A percentile compares a stretch with the other conserved stretches of the same genome.
These are phyloP conservation scores for Capsicum rhomboideum DNA, from an alignment of 257 asterid genomes.

Conservation along the genomic window DNA sequence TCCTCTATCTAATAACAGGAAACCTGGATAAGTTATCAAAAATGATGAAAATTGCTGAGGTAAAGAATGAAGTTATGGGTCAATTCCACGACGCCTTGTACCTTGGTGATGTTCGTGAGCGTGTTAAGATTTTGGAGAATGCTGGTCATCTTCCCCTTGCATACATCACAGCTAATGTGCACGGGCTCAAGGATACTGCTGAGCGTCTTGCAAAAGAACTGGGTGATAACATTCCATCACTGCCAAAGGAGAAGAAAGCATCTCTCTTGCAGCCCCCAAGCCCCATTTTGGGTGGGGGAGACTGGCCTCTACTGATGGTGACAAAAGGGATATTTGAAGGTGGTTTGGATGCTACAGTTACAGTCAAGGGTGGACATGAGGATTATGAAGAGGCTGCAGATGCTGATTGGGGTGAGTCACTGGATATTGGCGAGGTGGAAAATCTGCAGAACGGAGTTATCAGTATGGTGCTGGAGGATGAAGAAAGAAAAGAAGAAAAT, in stretches of 20 bases:
- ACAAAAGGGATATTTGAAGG: constrained; percentile 69
- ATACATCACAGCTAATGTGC: constrained; percentile 53
- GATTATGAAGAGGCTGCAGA: constrained; percentile 56
- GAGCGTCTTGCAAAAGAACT: constrained; percentile 58
- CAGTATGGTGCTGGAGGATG: constrained; percentile 33
- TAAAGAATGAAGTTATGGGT: constrained; percentile 85
- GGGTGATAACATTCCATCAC: constrained; percentile 58
- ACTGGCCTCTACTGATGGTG: constrained; percentile 86
- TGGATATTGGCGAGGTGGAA: constrained; percentile 60
- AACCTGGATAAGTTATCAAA: constrained; percentile 71
- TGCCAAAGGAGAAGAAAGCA: constrained; percentile 48
- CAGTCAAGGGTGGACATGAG: constrained; percentile 27
- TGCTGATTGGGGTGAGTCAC: constrained; percentile 45
- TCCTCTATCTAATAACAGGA: constrained; percentile 80
- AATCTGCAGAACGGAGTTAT: constrained; percentile 46
- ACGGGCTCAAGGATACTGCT: constrained; percentile 64
- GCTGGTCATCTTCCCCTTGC: constrained; percentile 84
- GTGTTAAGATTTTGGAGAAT: constrained; percentile 71
- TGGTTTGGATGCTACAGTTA: constrained; percentile 43
- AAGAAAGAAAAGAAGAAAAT: constrained; percentile 41
- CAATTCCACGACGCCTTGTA: constrained; percentile 89
- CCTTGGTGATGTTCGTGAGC: constrained; percentile 81
- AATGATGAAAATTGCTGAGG: constrained; percentile 96
- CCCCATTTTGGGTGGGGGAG: constrained; percentile 67
- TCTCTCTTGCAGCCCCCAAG: constrained; percentile 69